Conservation (phyloP, 768 basidiomycete species). For the Suillus clintonianus region DNA sequence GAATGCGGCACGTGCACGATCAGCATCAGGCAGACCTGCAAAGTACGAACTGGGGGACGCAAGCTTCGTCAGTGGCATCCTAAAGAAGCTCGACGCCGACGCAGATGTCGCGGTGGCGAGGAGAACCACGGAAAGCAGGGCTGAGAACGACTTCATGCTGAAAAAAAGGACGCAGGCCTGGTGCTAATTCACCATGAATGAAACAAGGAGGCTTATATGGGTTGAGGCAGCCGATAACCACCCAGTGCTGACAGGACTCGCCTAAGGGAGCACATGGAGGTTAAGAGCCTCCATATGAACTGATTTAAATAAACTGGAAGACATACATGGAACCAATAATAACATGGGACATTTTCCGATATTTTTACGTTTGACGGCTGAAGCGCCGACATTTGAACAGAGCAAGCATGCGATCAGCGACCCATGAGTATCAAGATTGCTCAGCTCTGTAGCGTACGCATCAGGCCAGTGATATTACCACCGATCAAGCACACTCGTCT, state of each 20-base stretch:
- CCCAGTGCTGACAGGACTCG: not conserved
- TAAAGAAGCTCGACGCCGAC: slow-evolving; percentile 3
- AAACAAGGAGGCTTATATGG: not conserved
- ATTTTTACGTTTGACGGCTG: not conserved
- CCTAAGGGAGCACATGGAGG: not conserved
- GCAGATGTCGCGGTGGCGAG: not conserved
- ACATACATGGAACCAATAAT: too few species aligned
- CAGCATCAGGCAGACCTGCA: slow-evolving; percentile 4
- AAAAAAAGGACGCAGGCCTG: not conserved
- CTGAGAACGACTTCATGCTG: slow-evolving; percentile 2
- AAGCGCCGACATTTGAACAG: not conserved
- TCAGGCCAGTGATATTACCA: not conserved
- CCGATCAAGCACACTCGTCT: not conserved
- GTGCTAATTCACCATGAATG: not conserved
- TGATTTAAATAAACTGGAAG: not conserved
- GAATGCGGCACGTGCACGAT: slow-evolving; percentile 1
- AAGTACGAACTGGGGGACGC: not conserved
- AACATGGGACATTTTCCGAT: not conserved
- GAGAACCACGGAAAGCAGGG: not conserved
- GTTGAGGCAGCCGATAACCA: not conserved
- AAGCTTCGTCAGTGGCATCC: slow-evolving; percentile 2
- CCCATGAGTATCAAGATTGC: not conserved
- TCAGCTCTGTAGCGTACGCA: not conserved
- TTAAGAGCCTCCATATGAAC: not conserved
- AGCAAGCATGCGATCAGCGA: not conserved